Evolutionary conservation across 305 asterid genomes (phyloP).

Genomic region (Solanum hybrid): DNA sequence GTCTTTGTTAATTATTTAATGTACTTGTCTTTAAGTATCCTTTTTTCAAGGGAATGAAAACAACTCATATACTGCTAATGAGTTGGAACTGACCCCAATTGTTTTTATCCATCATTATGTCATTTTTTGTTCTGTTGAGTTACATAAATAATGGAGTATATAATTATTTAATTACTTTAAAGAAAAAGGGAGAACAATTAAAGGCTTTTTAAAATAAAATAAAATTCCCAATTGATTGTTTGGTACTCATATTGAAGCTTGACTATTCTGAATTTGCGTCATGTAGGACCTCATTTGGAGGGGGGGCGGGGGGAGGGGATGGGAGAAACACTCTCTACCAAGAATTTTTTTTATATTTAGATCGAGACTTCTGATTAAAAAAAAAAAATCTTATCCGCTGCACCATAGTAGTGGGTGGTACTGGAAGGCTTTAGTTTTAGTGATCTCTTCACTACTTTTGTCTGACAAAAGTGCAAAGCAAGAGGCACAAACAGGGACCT

Average conservation of each 20-base stretch:
- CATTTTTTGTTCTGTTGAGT: not conserved
- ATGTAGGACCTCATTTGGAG: not conserved
- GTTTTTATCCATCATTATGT: slow-evolving; percentile 1
- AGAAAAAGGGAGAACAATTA: not conserved
- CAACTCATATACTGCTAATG: not conserved
- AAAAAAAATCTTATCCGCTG: no score
- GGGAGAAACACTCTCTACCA: no score
- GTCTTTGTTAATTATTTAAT: not conserved
- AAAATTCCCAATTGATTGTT: no score
- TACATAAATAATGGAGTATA: not conserved
- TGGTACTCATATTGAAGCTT: not conserved
- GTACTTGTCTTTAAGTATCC: not conserved
- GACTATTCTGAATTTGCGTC: fast-evolving
- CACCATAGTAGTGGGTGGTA: fast-evolving
- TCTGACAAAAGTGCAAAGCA: not conserved
- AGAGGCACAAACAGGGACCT: not conserved
- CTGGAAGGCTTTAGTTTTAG: not conserved
- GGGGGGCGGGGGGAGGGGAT: no score
- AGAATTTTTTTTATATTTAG: no score
- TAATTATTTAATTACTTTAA: not conserved
- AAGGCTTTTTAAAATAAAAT: not conserved
- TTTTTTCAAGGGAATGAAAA: not conserved
- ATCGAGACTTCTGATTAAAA: no score
- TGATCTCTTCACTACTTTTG: not conserved
- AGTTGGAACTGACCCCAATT: slow-evolving; percentile 1